phyloP scores from a whole-genome alignment of 139 green algal species.

The Mesotaenium endlicherianum region DNA sequence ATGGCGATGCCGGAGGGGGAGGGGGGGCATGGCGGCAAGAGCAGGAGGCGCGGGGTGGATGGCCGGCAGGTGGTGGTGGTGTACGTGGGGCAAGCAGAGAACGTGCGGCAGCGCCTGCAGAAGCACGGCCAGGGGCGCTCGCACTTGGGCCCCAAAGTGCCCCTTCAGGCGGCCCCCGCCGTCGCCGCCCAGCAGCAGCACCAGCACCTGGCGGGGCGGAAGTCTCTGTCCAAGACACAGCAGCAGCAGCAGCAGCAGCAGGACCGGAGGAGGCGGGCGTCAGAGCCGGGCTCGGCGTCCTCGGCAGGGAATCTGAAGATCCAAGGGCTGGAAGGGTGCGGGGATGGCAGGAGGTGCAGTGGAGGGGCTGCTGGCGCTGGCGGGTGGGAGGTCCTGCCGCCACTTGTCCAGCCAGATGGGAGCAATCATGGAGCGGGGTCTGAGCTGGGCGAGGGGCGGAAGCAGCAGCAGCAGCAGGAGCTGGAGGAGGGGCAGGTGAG shows the following conservation, averaged over 20 bases:
- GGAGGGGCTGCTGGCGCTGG: too few species aligned
- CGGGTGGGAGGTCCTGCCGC: too few species aligned
- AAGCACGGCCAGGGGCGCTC: constrained; percentile 10
- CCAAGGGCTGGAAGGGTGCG: background rate
- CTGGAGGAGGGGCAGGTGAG: background rate
- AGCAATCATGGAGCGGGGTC: background rate
- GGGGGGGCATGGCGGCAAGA: too few species aligned
- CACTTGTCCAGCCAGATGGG: too few species aligned
- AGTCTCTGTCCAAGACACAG: constrained; percentile 1
- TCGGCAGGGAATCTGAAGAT: background rate
- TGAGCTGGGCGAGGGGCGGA: background rate
- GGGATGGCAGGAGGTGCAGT: too few species aligned
- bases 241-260: background rate
- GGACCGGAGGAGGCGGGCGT: background rate
- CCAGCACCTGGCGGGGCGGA: background rate
- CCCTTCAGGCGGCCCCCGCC: background rate
- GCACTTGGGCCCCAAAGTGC: constrained; percentile 5
- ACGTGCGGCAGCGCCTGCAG: constrained; percentile 21
- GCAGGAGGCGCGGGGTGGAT: background rate
- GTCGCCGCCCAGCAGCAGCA: background rate
- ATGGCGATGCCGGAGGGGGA: background rate
- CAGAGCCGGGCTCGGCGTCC: background rate
- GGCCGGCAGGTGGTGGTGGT: constrained; percentile 1
- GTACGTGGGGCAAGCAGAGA: constrained; percentile 33
- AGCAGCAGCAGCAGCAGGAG: background rate